These are phyloP conservation scores for Coemansia sp. DNA, from an alignment of 192 early-diverging fungal species.

Conservation along the genomic window DNA sequence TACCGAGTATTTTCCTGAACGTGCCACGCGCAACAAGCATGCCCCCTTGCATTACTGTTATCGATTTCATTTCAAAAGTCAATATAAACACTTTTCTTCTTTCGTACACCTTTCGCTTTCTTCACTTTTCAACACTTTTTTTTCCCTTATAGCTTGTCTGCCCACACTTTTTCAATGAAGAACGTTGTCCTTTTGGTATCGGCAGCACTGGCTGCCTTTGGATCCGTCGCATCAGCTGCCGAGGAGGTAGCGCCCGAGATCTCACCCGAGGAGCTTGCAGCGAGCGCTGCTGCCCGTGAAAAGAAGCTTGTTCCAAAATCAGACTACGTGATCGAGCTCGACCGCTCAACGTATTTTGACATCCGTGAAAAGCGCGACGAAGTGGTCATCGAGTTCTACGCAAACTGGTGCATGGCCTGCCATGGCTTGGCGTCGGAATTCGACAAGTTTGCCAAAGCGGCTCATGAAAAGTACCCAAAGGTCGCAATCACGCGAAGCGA, in stretches of 20 bases:
- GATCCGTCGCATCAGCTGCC: neutral
- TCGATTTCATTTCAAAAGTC: no score
- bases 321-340: slow-evolving; percentile 36
- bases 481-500: slow-evolving; percentile 44
- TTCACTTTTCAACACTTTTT: neutral
- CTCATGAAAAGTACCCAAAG: slow-evolving; percentile 28
- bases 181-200: slow-evolving; percentile 7
- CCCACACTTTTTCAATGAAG: slow-evolving; percentile 8
- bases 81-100: no score
- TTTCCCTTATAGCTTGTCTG: neutral
- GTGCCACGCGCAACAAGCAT: neutral
- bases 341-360: slow-evolving; percentile 29
- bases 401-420: slow-evolving; percentile 53
- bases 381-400: slow-evolving; percentile 52
- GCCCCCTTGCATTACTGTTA: no score
- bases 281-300: slow-evolving; percentile 17
- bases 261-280: slow-evolving; percentile 33
- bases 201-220: slow-evolving; percentile 12
- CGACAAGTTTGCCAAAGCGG: slow-evolving; percentile 33
- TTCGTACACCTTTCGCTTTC: neutral
- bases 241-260: neutral
- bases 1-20: no score
- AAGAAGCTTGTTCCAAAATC: slow-evolving; percentile 41
- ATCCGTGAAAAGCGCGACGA: slow-evolving; percentile 31
- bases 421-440: slow-evolving; percentile 43